Conservation (phyloP, 208 protist species). For the Trypanosoma conorhini region DNA sequence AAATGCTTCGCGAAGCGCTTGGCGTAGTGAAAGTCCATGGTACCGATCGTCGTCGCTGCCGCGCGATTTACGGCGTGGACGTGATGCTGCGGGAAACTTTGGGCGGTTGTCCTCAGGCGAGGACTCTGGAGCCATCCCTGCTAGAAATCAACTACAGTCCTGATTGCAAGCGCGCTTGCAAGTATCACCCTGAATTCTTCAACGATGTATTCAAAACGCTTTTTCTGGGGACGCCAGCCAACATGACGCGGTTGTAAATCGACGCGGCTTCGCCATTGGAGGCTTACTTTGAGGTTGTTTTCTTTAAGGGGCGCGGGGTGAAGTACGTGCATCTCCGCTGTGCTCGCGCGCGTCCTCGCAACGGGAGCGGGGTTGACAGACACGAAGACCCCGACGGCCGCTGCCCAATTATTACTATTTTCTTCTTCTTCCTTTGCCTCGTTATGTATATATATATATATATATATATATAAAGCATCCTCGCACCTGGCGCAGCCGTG, state of each 20-base stretch:
- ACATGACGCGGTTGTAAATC: conserved; percentile 36
- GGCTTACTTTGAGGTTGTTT: too few species aligned
- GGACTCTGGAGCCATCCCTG: conserved; percentile 31
- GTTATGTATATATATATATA: too few species aligned
- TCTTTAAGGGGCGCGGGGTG: too few species aligned
- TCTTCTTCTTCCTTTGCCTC: too few species aligned
- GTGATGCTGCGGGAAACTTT: conserved; percentile 28
- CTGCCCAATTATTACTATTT: too few species aligned
- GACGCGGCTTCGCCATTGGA: too few species aligned
- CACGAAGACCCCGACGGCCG: too few species aligned
- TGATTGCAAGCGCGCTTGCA: conserved; percentile 40
- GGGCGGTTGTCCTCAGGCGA: neutral
- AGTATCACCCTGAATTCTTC: conserved; percentile 30
- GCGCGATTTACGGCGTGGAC: conserved; percentile 37
- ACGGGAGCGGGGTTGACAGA: too few species aligned
- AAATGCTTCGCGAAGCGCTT: conserved; percentile 30
- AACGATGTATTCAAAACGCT: conserved; percentile 39
- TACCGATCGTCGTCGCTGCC: conserved; percentile 23
- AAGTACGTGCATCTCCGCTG: too few species aligned
- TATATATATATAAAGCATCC: too few species aligned
- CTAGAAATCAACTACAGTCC: conserved; percentile 38
- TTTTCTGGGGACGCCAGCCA: conserved; percentile 27
- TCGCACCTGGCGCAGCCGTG: neutral
- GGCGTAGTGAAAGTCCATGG: conserved; percentile 1
- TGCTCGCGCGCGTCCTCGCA: too few species aligned